These are phyloP conservation scores for Boletus coccyginus DNA, from an alignment of 768 basidiomycete species.

Conservation along the genomic window DNA sequence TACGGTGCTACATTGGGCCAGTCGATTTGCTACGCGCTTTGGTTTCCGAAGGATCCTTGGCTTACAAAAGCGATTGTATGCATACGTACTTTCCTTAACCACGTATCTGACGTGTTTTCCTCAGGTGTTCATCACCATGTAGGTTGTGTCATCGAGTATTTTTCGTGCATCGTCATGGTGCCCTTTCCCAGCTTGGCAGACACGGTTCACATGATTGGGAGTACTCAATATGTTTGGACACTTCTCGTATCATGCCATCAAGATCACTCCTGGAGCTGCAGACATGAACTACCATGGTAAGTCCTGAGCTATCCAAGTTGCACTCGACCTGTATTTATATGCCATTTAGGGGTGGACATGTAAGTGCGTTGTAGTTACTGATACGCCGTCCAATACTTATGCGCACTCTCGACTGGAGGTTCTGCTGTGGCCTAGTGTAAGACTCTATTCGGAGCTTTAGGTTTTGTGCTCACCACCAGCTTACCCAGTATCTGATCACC, in stretches of 20 bases:
- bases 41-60: slow-evolving; percentile 10
- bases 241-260: slow-evolving; percentile 2
- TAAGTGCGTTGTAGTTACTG: not conserved
- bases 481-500: not conserved
- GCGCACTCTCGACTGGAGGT: not conserved
- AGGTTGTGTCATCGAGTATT: not conserved
- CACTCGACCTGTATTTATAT: not conserved
- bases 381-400: not conserved
- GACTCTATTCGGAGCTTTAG: not conserved
- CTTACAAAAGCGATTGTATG: slow-evolving; percentile 1
- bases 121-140: slow-evolving; percentile 6
- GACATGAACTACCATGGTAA: not conserved
- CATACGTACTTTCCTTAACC: not conserved
- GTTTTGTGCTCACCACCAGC: not conserved
- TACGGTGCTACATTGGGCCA: slow-evolving; percentile 15
- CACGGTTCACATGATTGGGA: slow-evolving; percentile 2
- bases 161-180: not conserved
- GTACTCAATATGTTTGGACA: not conserved
- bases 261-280: not conserved
- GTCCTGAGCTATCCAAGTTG: not conserved
- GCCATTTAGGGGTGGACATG: slow-evolving; percentile 2
- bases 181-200: slow-evolving; percentile 1
- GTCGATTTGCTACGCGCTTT: slow-evolving; percentile 1
- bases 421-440: slow-evolving; percentile 1
- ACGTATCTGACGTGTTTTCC: not conserved